Evolutionary conservation across 2,329 filamentous ascomycete genomes (phyloP), one percentile per base, ranked within the genome.

Genomic region (Cladosporium sp.): DNA sequence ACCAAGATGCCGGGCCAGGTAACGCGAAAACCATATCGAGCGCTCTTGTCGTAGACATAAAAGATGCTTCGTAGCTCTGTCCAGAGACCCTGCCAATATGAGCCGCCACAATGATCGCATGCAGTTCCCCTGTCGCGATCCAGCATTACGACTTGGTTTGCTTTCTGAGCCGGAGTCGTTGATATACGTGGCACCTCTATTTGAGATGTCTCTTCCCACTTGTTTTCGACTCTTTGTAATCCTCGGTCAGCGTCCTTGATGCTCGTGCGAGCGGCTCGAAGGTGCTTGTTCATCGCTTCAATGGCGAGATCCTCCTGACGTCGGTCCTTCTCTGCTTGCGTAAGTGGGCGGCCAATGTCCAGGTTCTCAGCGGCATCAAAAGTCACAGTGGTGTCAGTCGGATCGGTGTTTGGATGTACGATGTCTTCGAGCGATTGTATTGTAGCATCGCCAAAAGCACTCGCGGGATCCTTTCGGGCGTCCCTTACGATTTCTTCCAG

Each of bases 371-470:
- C 47, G 6, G 64, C 52, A 15, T 68, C 65, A 4, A 62, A 52
- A 8, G 61, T 64, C 43, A 67, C 25, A 6, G 61, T 66, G 3
- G 65, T 57, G 66, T 67, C 67, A 7, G 59, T 64, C 5, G 61
- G 52, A n/a, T 69, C 66, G 11, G 61, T 37, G 28, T 65, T 58
- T 1, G 69, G 70, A 17, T 70, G 63, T 12, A 78, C 71, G 12
- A 80, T 72, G 37, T 77, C 74, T 64, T 80, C 76, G 7, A 80
- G 68, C 3, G 77, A 79, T 47, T 77, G 73, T 43, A 80, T 74
- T 3, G 78, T 81, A 17, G 75, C 76, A 30, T 80, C 78, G 37
- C 77, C 78, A 39, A 74, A 72, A 34, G 69, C 65, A 14, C 60
- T 51, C 17, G 73, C 69, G 14, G 65, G 61, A 9, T 66, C 68